Conservation (phyloP, 2,329 filamentous ascomycete genomes). For the Talaromyces marneffei region DNA sequence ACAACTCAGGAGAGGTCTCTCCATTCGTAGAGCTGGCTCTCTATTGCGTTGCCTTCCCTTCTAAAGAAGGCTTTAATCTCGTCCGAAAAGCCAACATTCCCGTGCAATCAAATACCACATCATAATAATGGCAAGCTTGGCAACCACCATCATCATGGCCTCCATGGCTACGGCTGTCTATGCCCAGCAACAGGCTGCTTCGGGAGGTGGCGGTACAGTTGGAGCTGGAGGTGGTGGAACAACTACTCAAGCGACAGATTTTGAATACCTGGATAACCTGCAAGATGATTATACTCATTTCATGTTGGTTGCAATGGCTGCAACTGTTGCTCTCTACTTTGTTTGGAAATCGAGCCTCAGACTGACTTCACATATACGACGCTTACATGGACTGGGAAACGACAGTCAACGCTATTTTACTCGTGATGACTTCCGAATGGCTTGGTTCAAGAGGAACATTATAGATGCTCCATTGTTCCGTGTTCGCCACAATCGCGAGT, state of each 20-base stretch:
- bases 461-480: constrained; percentile 43
- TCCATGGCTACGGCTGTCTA: constrained; percentile 8
- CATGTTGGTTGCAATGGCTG: constrained; percentile 54
- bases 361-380: constrained; percentile 63
- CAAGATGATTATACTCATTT: constrained; percentile 43
- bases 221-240: background rate
- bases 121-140: background rate
- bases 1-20: background rate
- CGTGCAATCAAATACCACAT: background rate
- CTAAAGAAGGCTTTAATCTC: background rate
- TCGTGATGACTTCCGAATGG: constrained; percentile 51
- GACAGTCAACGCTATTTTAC: constrained; percentile 76
- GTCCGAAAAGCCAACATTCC: background rate
- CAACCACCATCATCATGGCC: background rate
- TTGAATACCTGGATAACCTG: constrained; percentile 2
- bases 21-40: constrained; percentile 9
- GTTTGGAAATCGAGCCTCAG: constrained; percentile 60
- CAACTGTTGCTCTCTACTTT: constrained; percentile 55
- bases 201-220: background rate
- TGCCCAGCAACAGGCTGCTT: constrained; percentile 1
- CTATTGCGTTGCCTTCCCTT: background rate
- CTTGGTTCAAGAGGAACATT: constrained; percentile 64
- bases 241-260: background rate
- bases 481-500: constrained; percentile 41
- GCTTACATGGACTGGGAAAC: constrained; percentile 69